Evolutionary conservation across 805 yeast genomes (phyloP).

Genomic region (Priceomyces fermenticarens): DNA sequence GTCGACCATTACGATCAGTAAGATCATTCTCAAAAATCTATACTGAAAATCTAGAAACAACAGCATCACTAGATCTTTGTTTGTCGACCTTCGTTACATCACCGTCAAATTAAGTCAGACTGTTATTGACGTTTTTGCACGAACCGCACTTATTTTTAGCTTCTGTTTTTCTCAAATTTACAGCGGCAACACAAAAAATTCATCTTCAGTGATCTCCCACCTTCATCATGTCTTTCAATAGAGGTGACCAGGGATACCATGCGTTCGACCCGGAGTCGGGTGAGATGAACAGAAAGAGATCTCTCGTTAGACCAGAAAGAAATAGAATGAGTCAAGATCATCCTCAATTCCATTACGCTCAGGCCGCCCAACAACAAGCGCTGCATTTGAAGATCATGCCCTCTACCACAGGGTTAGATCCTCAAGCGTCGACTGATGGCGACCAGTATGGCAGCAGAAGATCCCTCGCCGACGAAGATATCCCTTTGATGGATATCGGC

Average conservation of each 20-base stretch:
- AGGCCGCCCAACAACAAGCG: slow-evolving; percentile 64
- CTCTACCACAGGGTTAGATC: slow-evolving; percentile 71
- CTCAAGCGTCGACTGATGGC: slow-evolving; percentile 18
- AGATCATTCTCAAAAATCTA: too few relatives aligned
- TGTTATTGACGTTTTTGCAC: too few relatives aligned
- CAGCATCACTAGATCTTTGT: too few relatives aligned
- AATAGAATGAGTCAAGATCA: slow-evolving; percentile 61
- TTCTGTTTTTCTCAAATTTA: neutral
- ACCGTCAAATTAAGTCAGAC: too few relatives aligned
- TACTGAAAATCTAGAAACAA: too few relatives aligned
- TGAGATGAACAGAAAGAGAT: slow-evolving; percentile 51
- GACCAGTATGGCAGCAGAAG: slow-evolving; percentile 1
- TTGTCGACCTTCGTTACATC: too few relatives aligned
- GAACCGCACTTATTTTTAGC: too few relatives aligned
- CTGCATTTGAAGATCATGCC: slow-evolving; percentile 64
- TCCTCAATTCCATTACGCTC: slow-evolving; percentile 76
- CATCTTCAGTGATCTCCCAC: too few relatives aligned
- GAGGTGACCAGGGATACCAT: slow-evolving; percentile 25
- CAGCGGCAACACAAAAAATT: neutral
- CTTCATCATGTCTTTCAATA: slow-evolving; percentile 23
- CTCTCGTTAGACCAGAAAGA: slow-evolving; percentile 85
- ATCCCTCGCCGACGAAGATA: slow-evolving; percentile 31
- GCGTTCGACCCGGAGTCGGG: slow-evolving; percentile 44
- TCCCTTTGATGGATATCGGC: slow-evolving; percentile 41
- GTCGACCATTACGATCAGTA: too few relatives aligned